Base-by-base conservation (phyloP, 441 rosid species). In the Croton setiger region DNA sequence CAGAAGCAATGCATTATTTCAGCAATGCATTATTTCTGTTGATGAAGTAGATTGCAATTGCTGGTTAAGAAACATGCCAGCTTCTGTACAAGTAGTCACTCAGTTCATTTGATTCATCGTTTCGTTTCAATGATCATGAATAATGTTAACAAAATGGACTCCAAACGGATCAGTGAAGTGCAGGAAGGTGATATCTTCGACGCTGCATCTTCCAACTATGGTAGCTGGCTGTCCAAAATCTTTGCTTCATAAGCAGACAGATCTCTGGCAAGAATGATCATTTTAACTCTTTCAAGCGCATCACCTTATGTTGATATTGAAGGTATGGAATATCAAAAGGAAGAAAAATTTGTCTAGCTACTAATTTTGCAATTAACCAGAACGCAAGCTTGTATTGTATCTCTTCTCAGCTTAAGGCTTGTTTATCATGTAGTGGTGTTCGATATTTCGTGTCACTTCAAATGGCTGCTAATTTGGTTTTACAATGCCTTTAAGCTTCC, bases 401-500 rank as follows among this genome's bases (percentile, higher is more conserved):
- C 43, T 54, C 53, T 49, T 33, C 6, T 10, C 27, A 15, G 37
- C 5, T 0, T 33, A 37, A 39, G 14, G 15, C 41, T 6, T 49
- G 63, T 39, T 31, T 33, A 12, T 5, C 27, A 14, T 41, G 11
- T 20, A 35, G 41, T 17, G 43, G 31, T 12, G 37, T 44, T 53
- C 51, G 33, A 49, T 13, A 43, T 36, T 54, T 58, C 69, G 9
- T 27, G 12, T 33, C 67, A 37, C 47, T 47, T 70, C 76, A 80
- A 71, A n/a, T 37, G 57, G 79, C 71, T 71, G 49, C 76, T 65
- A 66, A 27, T 78, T 79, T 27, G 97, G 98, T 76, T 87, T 85
- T 74, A 90, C 92, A 49, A 91, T 76, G 76, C 91, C 93, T 48
- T 84, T 86, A 76, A 94, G 96, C 79, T 86, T 87, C 98, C 98